Percentiles rank a stretch among this genome's conserved stretches.
phyloP scores from a whole-genome alignment of 345 rosid species.

The Sonneratia alba region DNA sequence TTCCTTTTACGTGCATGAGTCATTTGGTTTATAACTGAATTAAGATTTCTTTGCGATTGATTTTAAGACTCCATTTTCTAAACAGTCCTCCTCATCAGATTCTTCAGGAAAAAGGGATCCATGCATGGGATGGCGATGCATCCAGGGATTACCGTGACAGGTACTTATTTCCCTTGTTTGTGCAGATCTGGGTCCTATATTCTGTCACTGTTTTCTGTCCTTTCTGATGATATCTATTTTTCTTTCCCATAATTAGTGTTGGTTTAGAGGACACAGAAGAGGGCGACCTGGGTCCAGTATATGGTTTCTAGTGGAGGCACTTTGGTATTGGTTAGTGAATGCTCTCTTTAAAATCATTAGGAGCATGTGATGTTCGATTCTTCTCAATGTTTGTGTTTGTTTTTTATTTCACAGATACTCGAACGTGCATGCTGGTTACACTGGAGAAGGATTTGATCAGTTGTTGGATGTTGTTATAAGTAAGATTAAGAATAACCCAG shows the following conservation, averaged over 20 bases:
- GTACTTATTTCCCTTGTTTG: constrained; percentile 20
- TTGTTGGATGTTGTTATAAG: constrained; percentile 76
- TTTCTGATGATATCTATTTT: constrained; percentile 3
- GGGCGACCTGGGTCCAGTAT: constrained; percentile 93
- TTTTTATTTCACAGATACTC: constrained; percentile 47
- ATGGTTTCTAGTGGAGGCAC: constrained; percentile 99
- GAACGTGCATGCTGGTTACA: constrained; percentile 90
- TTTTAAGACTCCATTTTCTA: neutral
- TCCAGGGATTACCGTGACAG: constrained; percentile 86
- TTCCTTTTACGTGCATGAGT: neutral
- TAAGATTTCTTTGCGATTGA: neutral
- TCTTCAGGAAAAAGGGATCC: constrained; percentile 88
- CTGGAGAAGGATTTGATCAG: constrained; percentile 95
- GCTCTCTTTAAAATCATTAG: constrained; percentile 3
- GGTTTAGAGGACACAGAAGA: constrained; percentile 79
- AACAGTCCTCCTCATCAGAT: constrained; percentile 34
- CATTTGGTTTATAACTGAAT: neutral
- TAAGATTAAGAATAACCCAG: constrained; percentile 86
- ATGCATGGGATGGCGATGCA: constrained; percentile 94
- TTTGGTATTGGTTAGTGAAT: constrained; percentile 72
- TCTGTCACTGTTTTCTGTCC: constrained; percentile 3
- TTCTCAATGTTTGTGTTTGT: neutral
- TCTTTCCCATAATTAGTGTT: constrained; percentile 26
- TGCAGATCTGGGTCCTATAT: neutral
- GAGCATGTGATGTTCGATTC: constrained; percentile 4